Evolutionary conservation across 257 asterid genomes (phyloP), one percentile per base, ranked within the genome.

Genomic region (Jacaranda mimosifolia): DNA sequence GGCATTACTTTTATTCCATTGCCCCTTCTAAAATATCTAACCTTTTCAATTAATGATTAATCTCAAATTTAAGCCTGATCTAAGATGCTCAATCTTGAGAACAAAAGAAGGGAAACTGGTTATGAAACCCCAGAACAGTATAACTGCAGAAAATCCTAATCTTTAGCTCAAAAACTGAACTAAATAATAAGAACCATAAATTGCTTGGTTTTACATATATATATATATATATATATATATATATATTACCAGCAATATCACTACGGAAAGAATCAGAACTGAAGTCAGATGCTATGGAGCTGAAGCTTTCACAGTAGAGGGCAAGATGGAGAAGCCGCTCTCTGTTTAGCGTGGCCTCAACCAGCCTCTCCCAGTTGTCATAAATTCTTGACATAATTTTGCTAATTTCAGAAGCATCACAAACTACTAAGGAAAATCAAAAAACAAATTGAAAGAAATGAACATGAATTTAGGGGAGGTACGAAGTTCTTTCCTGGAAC

Each of bases 291-390:
- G 43, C 18, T 21, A 4, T 32, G 14, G 74, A 69, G 57, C 74
- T 69, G 46, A 69, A 26, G 63, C 74, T 69, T 18, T 65, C 55
- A 43, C 55, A 65, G 39, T 59, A 26, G n/a, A n/a, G n/a, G n/a
- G 71, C 71, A 17, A 65, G 10, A 8, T 65, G 1, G 7, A 38
- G 39, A 43, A 68, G 73, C 58, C 11, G 38, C n/a, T 68, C 73
- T 46, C 58, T 45, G 14, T 68, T 32, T 5, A 68, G 73, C 11
- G 73, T 68, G 56, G 73, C 73, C 1, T 46, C 43, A 68, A 68
- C 73, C 39, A 68, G 43, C 58, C 73, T 68, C 18, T 68, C 73
- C 73, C 73, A 68, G 52, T 68, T 68, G 5, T 68, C 73, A 18
- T 43, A 43, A 18, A 40, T 42, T 42, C 55, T 42, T 3, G 72